These are phyloP conservation scores for Musa itinerans DNA, from an alignment of 176 grass and related monocot genomes.

Conservation along the genomic window DNA sequence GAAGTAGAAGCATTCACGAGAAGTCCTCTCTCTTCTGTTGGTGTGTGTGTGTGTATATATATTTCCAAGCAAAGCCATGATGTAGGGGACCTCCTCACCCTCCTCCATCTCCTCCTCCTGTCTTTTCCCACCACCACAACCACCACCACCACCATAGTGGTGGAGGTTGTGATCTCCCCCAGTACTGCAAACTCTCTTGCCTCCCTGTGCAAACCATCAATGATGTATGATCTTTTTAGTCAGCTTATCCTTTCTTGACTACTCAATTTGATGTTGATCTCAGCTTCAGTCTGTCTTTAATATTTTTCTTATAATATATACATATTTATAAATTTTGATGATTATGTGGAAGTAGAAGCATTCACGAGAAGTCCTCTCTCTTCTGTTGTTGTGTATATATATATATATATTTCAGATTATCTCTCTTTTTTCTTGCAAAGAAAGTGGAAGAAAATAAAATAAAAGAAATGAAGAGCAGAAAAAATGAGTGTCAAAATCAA, in stretches of 20 bases:
- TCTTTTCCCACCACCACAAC: not conserved
- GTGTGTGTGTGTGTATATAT: too few species aligned
- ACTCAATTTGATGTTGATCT: not conserved
- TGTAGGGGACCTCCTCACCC: constrained; percentile 92
- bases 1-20: constrained; percentile 12
- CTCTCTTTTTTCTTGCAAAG: too few species aligned
- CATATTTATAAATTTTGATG: not conserved
- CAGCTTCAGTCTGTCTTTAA: not conserved
- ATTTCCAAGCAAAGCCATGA: constrained; percentile 88
- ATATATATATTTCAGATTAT: too few species aligned
- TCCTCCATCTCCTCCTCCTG: constrained; percentile 60
- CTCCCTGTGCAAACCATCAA: constrained; percentile 60
- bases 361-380: not conserved
- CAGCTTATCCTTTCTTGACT: too few species aligned
- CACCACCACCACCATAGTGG: constrained; percentile 15
- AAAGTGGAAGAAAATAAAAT: too few species aligned
- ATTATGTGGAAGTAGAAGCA: constrained; percentile 18
- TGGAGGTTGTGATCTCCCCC: constrained; percentile 31
- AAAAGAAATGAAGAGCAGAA: too few species aligned
- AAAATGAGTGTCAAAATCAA: too few species aligned
- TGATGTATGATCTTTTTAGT: too few species aligned
- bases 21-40: too few species aligned
- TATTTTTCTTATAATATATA: too few species aligned
- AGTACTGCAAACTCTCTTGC: constrained; percentile 70
- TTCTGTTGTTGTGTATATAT: too few species aligned